Evolutionary conservation across 2,329 filamentous ascomycete species (phyloP), one percentile per base, ranked within the genome.

Genomic region (Plectosphaerella sp.): DNA sequence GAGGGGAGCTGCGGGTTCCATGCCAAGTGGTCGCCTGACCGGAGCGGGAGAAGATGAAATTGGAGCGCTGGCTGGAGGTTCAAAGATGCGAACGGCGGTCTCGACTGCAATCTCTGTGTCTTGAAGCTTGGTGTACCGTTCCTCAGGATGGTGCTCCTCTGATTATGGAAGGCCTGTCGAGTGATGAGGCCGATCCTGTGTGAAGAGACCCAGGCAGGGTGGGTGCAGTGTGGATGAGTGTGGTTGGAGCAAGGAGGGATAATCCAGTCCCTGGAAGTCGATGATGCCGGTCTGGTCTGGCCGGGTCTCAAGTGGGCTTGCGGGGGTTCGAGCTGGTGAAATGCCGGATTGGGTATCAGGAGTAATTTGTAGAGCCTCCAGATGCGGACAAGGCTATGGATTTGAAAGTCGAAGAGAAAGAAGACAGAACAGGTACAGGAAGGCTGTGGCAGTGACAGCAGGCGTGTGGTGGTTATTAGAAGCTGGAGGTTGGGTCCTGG

Each of bases 1-100:
- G 43, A 70, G 72, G 36, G 74, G 70, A 45, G 67, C 62, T 50
- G 62, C 63, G 50, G 64, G 68, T 54, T 67, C 69, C 74, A 77
- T 68, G 24, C 59, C 54, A 47, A 51, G 41, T 43, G 41, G 41
- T 43, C n/a, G 41, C 11, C n/a, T 20, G 12, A 37, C 28, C 39
- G 45, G 28, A 36, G 25, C 9, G 36, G 18, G 20, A 18, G 16
- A 36, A 35, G 5, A 8, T 15, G 43, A 15, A 43, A 22, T 24
- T 48, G 45, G 28, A 37, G 37, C 15, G n/a, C 35, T 42, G 7
- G 14, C 52, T 16, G 20, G 11, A n/a, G 14, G 45, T 36, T 33
- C 28, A 9, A 22, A 12, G 28, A 33, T 33, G 28, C 28, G 28
- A 33, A 33, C 28, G 28, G 28, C 28, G 4, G 28, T 12, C 28